Percentiles rank a stretch among this genome's conserved stretches.
Evolutionary conservation across 805 yeast genomes (phyloP).

Genomic region (Metschnikowia matae): DNA sequence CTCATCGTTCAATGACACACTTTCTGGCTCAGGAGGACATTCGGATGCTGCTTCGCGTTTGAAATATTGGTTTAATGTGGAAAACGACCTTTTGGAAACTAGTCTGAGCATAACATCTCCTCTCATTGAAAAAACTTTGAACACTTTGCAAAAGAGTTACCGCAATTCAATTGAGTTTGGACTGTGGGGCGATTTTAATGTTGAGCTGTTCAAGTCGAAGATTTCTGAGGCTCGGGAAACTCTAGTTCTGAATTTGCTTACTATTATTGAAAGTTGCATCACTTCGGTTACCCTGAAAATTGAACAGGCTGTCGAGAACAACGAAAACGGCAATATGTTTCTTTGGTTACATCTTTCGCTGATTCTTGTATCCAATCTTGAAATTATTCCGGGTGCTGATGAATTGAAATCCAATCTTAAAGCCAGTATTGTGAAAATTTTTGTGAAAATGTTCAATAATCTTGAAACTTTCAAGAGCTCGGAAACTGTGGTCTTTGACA

Average conservation of each 20-base stretch:
- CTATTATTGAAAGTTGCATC: not conserved
- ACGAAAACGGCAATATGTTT: not conserved
- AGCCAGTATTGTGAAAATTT: not conserved
- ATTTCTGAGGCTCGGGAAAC: not conserved
- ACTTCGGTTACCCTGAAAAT: not conserved
- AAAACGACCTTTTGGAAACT: not conserved
- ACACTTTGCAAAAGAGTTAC: not conserved
- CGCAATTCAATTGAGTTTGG: constrained; percentile 2
- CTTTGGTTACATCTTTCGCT: constrained; percentile 1
- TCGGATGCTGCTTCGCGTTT: constrained; percentile 5
- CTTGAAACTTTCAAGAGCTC: not conserved
- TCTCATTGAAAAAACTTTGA: not conserved
- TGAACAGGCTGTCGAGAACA: not conserved
- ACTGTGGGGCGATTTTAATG: constrained; percentile 13
- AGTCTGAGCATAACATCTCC: not conserved
- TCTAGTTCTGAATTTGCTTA: not conserved
- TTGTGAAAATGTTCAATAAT: not conserved
- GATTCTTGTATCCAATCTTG: not conserved
- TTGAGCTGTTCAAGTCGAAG: not conserved
- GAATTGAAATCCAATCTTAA: not conserved
- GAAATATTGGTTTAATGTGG: constrained; percentile 13
- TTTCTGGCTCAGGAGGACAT: not conserved
- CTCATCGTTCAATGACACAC: constrained; percentile 5
- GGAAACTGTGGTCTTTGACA: not conserved
- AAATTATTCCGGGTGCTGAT: not conserved